These are phyloP conservation scores for Gossypium schwendimanii DNA, from an alignment of 441 rosid species.

Conservation along the genomic window DNA sequence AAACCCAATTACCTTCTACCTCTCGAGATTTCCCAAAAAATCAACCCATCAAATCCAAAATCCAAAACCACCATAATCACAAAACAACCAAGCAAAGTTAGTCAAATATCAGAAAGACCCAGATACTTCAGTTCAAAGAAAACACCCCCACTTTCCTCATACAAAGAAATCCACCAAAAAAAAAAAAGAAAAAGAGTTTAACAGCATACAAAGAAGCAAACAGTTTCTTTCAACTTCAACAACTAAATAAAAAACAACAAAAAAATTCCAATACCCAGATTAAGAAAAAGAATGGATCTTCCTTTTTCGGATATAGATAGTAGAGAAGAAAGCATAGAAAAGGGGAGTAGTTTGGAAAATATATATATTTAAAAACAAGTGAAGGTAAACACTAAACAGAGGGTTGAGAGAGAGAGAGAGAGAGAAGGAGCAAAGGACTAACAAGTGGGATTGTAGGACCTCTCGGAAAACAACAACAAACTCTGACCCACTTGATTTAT, in stretches of 20 bases:
- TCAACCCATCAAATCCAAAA: slow-evolving; percentile 26
- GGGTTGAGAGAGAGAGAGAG: neutral
- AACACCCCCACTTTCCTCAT: neutral
- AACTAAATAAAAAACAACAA: neutral
- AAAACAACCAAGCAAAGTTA: slow-evolving; percentile 31
- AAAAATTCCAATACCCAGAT: slow-evolving; percentile 15
- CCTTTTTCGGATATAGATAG: slow-evolving; percentile 16
- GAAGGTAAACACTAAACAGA: slow-evolving; percentile 8
- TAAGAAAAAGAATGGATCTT: slow-evolving; percentile 26
- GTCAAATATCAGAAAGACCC: slow-evolving; percentile 29
- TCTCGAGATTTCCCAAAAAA: slow-evolving; percentile 20
- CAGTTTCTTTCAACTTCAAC: slow-evolving; percentile 9
- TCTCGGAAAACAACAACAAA: slow-evolving; percentile 11
- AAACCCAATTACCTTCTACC: slow-evolving; percentile 7
- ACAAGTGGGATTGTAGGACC: slow-evolving; percentile 49
- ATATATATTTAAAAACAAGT: neutral
- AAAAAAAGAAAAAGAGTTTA: slow-evolving; percentile 16
- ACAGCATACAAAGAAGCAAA: neutral
- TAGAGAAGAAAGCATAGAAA: slow-evolving; percentile 22
- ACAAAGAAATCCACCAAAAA: slow-evolving; percentile 3
- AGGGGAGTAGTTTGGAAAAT: slow-evolving; percentile 15
- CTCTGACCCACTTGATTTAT: slow-evolving; percentile 42
- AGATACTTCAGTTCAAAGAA: slow-evolving; percentile 35
- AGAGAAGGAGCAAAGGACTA: slow-evolving; percentile 27
- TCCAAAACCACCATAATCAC: slow-evolving; percentile 28